Base-by-base conservation (phyloP, 192 early-diverging fungal genomes). In the Dissophora globulifera region DNA sequence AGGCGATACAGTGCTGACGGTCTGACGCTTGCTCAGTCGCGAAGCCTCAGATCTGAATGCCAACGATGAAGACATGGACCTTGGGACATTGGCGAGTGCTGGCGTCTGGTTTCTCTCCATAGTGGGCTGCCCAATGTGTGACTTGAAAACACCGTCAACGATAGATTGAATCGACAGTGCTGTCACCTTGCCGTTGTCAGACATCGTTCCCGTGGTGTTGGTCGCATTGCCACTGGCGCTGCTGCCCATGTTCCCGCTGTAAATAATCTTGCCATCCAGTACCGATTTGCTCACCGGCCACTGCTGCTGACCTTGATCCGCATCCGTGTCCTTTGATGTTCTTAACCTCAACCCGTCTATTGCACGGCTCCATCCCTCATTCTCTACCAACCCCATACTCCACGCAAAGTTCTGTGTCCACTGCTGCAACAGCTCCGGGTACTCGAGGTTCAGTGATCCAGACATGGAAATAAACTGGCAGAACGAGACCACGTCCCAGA, bases 401-500 rank as follows among this genome's bases (percentile, higher is more conserved):
- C 78, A 79, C 3, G 59, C 78, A 64, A 79, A 79, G 31, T 76
- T 76, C 11, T 65, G 50, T 12, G 71, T 67, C 71, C 71, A 76
- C 41, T 79, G 78, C n/a, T 54, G 49, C 20, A 70, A 17, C 6
- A 79, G 12, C 15, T 58, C 78, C 2, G 78, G 78, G 23, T 70
- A 79, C 13, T 70, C 62, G 15, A 79, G 11, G 22, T 60, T 70
- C 33, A 79, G 43, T 31, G 67, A 65, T 13, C 78, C 68, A 7
- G 78, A 69, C 42, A 60, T 70, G 32, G 68, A 68, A 49, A 79
- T 70, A 40, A 79, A 79, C 32, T 79, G 78, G 26, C 64, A 79
- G 50, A 70, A 79, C 8, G 67, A 69, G 2, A 79, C 68, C 22
- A 79, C 61, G 43, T 79, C 78, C 67, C 45, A 60, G 5, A 70